phyloP scores from a whole-genome alignment of 257 asterid species.

The Primulina huaijiensis region DNA sequence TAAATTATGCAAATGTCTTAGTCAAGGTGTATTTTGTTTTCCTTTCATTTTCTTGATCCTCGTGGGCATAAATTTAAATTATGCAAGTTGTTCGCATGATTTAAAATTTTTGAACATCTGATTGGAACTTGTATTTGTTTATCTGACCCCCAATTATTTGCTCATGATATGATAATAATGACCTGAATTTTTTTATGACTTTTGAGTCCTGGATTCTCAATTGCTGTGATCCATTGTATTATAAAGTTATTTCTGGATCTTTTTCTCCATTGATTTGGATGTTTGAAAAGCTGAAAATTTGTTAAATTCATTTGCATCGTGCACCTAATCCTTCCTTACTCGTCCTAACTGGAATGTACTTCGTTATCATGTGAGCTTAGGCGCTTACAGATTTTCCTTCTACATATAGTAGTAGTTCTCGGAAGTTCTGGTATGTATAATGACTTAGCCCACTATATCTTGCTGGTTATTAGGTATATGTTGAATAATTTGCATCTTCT shows the following conservation, averaged over 20 bases:
- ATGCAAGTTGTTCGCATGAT: slow-evolving; percentile 31
- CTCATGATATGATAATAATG: slow-evolving; percentile 18
- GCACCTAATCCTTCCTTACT: not conserved
- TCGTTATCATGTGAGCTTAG: not conserved
- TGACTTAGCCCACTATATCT: not conserved
- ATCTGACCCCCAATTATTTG: slow-evolving; percentile 9
- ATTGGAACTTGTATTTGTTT: slow-evolving; percentile 11
- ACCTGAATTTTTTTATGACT: slow-evolving; percentile 21
- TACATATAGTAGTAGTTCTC: not conserved
- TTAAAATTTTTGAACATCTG: slow-evolving; percentile 27
- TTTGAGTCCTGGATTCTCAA: slow-evolving; percentile 11
- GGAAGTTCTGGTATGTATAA: slow-evolving; percentile 1
- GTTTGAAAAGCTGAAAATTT: not conserved
- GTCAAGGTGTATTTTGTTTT: slow-evolving; percentile 41
- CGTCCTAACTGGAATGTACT: not conserved
- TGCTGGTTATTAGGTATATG: slow-evolving; percentile 1
- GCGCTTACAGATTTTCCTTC: not conserved
- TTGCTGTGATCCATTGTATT: slow-evolving; percentile 1
- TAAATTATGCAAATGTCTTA: slow-evolving; percentile 41
- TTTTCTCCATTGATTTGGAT: not conserved
- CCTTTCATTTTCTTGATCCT: slow-evolving; percentile 47
- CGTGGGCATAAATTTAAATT: slow-evolving; percentile 30
- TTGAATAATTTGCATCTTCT: not conserved
- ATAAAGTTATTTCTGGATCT: slow-evolving; percentile 9
- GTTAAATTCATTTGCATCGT: not conserved